Evolutionary conservation across 495 filamentous ascomycete species (phyloP).

Genomic region (Pseudomonodictys pantanalensis): DNA sequence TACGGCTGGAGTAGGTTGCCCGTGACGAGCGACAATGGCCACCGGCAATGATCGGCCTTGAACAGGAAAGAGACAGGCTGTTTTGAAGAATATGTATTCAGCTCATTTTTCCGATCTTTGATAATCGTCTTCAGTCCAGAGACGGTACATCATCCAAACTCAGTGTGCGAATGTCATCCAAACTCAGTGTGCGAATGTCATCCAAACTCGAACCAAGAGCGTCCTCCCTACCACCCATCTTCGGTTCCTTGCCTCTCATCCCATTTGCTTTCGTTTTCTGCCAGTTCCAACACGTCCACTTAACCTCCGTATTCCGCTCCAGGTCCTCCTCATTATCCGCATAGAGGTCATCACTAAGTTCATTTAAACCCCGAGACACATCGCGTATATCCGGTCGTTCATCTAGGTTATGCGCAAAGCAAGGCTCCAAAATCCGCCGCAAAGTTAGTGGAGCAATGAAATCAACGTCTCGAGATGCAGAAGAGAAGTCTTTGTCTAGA

Average conservation of each 20-base stretch:
- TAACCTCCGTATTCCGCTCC: background rate
- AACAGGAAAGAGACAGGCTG: too few relatives aligned
- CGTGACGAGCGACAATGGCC: too few relatives aligned
- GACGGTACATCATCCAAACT: background rate
- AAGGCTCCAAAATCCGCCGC: background rate
- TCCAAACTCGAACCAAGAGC: background rate
- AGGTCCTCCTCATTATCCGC: background rate
- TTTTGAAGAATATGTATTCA: too few relatives aligned
- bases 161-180: background rate
- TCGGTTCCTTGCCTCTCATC: background rate
- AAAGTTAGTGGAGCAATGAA: background rate
- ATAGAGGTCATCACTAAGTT: background rate
- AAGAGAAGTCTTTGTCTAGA: background rate
- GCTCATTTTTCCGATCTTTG: constrained; percentile 53
- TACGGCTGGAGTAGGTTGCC: too few relatives aligned
- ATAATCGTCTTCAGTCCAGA: background rate
- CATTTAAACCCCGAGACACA: background rate
- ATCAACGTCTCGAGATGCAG: background rate
- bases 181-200: background rate
- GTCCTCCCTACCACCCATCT: background rate
- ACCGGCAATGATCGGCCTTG: too few relatives aligned
- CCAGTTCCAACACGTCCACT: background rate
- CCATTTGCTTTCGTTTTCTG: background rate
- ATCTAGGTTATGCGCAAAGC: background rate
- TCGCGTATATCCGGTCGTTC: background rate